Conservation (phyloP, 371 early-diverging fungal genomes). For the Haplosporangium sp. region DNA sequence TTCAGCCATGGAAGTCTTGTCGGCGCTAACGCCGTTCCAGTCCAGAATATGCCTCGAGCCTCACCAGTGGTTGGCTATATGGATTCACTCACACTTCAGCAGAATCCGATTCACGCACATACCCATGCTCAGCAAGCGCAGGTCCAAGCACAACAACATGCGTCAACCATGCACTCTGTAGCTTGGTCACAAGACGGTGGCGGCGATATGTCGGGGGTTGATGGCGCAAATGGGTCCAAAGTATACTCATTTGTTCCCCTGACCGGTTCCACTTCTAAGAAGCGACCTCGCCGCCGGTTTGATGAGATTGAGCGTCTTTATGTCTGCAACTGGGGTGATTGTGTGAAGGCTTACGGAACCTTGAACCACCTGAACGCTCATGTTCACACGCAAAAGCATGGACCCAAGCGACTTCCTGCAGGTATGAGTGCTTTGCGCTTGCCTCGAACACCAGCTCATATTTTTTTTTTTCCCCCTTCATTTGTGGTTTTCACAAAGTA, state of each 20-base stretch:
- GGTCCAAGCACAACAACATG: slow-evolving; percentile 13
- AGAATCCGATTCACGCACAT: slow-evolving; percentile 15
- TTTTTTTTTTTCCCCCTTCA: not conserved
- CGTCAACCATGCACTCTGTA: slow-evolving; percentile 11
- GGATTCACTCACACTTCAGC: slow-evolving; percentile 30
- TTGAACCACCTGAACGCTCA: slow-evolving; percentile 81
- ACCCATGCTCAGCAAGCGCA: not conserved
- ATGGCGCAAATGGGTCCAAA: slow-evolving; percentile 53
- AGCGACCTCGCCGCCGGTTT: slow-evolving; percentile 74
- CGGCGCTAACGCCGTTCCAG: slow-evolving; percentile 18
- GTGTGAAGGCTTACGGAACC: slow-evolving; percentile 78
- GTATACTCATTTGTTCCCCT: slow-evolving; percentile 74
- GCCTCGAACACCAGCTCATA: not conserved
- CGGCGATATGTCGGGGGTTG: slow-evolving; percentile 21
- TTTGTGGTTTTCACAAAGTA: not conserved
- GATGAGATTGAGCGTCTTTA: slow-evolving; percentile 80
- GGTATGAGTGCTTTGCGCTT: slow-evolving; percentile 29
- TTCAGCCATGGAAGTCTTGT: slow-evolving; percentile 37
- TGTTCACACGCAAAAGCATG: slow-evolving; percentile 78
- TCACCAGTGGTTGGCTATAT: slow-evolving; percentile 24
- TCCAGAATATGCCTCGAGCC: slow-evolving; percentile 24
- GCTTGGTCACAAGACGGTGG: slow-evolving; percentile 32
- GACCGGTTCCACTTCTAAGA: slow-evolving; percentile 73
- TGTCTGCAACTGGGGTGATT: slow-evolving; percentile 70
- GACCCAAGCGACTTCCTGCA: slow-evolving; percentile 58